Conservation (phyloP, 2,329 filamentous ascomycete genomes). For the Dothidotthia symphoricarpi region DNA sequence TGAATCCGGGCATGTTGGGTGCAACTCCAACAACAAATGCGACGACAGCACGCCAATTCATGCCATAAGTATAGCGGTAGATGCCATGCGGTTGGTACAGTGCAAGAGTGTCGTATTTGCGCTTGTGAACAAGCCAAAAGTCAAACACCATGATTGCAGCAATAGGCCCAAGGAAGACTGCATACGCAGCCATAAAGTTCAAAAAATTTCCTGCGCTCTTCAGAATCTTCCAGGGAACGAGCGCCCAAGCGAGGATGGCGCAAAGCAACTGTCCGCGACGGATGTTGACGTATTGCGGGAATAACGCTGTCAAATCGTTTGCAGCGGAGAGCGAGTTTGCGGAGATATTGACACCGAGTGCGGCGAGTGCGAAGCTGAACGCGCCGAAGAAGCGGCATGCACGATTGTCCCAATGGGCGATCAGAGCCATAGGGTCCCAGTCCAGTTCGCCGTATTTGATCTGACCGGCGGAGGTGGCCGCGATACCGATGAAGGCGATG, state of each 20-base stretch:
- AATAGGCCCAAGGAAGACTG: conserved; percentile 64
- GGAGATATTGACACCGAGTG: conserved; percentile 54
- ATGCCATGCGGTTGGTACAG: conserved; percentile 52
- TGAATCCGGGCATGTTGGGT: conserved; percentile 59
- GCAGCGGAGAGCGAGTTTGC: conserved; percentile 55
- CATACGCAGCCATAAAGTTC: conserved; percentile 65
- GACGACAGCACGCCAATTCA: conserved; percentile 60
- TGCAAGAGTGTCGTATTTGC: conserved; percentile 52
- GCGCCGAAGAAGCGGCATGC: conserved; percentile 45
- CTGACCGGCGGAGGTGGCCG: conserved; percentile 56
- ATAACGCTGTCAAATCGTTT: conserved; percentile 54
- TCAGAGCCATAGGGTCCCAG: conserved; percentile 47
- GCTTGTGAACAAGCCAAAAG: conserved; percentile 57
- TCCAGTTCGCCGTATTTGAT: conserved; percentile 51
- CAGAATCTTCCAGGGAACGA: conserved; percentile 51
- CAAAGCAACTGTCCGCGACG: conserved; percentile 50
- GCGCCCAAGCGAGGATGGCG: conserved; percentile 45
- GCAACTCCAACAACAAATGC: conserved; percentile 58
- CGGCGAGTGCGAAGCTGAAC: conserved; percentile 49
- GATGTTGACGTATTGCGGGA: conserved; percentile 56
- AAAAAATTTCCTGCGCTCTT: conserved; percentile 44
- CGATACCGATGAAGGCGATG: conserved; percentile 57
- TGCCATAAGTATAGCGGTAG: conserved; percentile 54
- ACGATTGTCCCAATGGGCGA: conserved; percentile 41
- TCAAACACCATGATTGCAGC: conserved; percentile 60